These are phyloP conservation scores for Citrus inodora DNA, from an alignment of 345 rosid genomes.

Conservation along the genomic window DNA sequence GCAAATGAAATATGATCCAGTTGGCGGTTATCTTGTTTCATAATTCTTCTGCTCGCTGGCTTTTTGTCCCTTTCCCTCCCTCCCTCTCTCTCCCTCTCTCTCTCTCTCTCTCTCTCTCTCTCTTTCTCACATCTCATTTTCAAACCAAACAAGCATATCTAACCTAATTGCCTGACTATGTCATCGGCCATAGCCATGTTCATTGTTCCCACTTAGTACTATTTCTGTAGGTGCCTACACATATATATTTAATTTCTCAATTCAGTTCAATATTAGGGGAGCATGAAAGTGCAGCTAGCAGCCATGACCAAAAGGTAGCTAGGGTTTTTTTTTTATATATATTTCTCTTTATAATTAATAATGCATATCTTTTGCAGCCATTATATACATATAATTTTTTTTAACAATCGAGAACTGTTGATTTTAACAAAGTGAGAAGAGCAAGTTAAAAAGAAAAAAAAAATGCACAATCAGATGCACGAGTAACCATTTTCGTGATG, in stretches of 20 bases:
- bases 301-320: neutral
- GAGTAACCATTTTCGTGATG: conserved; percentile 37
- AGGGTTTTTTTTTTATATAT: neutral
- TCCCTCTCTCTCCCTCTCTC: neutral
- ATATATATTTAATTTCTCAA: neutral
- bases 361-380: neutral
- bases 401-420: no score
- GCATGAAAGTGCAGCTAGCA: neutral
- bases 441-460: no score
- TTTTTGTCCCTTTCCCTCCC: conserved; percentile 15
- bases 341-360: neutral
- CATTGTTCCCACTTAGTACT: neutral
- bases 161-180: neutral
- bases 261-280: neutral
- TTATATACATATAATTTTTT: no score
- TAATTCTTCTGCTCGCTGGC: conserved; percentile 13
- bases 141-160: neutral
- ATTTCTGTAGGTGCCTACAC: neutral
- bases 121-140: neutral
- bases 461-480: neutral
- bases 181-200: neutral
- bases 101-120: neutral
- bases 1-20: conserved; percentile 7
- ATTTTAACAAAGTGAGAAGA: no score
- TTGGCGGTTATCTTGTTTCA: conserved; percentile 26